phyloP scores from a whole-genome alignment of 2,329 filamentous ascomycete species.

The Nectriaceae sp. region DNA sequence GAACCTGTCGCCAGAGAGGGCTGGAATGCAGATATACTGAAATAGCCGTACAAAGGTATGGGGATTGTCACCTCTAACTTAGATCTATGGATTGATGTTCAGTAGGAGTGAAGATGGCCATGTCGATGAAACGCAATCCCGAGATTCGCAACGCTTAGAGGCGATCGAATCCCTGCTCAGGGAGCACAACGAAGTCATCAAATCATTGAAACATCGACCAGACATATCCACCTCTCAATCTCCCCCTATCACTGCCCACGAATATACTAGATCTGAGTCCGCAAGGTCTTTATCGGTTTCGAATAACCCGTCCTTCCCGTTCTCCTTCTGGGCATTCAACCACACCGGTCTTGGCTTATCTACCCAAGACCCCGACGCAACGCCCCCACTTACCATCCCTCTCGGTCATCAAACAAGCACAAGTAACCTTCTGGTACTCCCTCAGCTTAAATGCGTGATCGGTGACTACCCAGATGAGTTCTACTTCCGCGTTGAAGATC shows the following conservation, averaged over 20 bases:
- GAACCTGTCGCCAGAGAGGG: neutral
- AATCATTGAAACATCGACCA: neutral
- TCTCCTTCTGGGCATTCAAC: neutral
- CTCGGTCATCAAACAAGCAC: slow-evolving; percentile 20
- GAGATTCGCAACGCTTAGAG: neutral
- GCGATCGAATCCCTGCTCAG: neutral
- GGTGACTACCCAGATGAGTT: neutral
- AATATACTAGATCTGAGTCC: neutral
- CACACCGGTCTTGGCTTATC: neutral
- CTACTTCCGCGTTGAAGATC: neutral
- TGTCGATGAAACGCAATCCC: neutral
- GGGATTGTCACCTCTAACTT: neutral
- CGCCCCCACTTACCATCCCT: slow-evolving; percentile 17
- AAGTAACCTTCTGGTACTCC: slow-evolving; percentile 13
- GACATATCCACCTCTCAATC: neutral
- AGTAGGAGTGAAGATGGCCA: neutral
- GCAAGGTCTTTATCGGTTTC: neutral
- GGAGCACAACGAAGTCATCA: neutral
- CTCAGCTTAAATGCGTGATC: slow-evolving; percentile 13
- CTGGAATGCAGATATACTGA: neutral
- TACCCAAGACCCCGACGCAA: neutral
- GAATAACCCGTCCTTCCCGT: neutral
- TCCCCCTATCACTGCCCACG: neutral
- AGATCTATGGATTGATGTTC: neutral
- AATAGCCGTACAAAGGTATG: neutral